phyloP scores from a whole-genome alignment of 78 protist genomes.

The Mantamonas sphyraenae region DNA sequence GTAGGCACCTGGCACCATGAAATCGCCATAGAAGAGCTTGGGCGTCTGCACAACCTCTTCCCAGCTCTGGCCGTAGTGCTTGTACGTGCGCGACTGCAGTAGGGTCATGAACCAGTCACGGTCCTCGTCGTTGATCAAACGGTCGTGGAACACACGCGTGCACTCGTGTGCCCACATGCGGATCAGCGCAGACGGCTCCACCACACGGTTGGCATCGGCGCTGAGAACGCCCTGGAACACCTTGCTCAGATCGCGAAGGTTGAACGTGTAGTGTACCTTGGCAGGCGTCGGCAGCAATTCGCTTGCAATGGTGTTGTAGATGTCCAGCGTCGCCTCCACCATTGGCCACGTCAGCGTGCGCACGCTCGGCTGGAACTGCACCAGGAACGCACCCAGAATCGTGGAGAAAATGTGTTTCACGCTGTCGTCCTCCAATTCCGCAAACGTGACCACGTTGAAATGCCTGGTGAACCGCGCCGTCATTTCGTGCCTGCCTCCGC shows the following conservation, averaged over 20 bases:
- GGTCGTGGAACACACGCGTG: conserved; percentile 77
- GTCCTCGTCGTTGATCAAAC: conserved; percentile 72
- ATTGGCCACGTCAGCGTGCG: background rate
- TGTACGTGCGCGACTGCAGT: background rate
- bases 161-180: conserved; percentile 85
- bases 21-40: conserved; percentile 54
- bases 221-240: conserved; percentile 65
- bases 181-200: conserved; percentile 7
- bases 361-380: background rate
- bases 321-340: conserved; percentile 32
- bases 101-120: conserved; percentile 36
- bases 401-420: conserved; percentile 41
- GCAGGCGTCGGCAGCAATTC: conserved; percentile 80
- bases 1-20: conserved; percentile 27
- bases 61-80: background rate
- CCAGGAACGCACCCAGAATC: conserved; percentile 32
- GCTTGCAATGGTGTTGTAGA: conserved; percentile 15
- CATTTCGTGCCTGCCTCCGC: conserved; percentile 70
- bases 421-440: conserved; percentile 44
- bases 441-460: conserved; percentile 66
- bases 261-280: conserved; percentile 89
- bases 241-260: conserved; percentile 80
- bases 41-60: conserved; percentile 6
- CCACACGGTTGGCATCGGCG: conserved; percentile 11
- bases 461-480: conserved; percentile 72